Conservation (phyloP, 2,329 filamentous ascomycete genomes). For the Aspergillus uvarum region DNA sequence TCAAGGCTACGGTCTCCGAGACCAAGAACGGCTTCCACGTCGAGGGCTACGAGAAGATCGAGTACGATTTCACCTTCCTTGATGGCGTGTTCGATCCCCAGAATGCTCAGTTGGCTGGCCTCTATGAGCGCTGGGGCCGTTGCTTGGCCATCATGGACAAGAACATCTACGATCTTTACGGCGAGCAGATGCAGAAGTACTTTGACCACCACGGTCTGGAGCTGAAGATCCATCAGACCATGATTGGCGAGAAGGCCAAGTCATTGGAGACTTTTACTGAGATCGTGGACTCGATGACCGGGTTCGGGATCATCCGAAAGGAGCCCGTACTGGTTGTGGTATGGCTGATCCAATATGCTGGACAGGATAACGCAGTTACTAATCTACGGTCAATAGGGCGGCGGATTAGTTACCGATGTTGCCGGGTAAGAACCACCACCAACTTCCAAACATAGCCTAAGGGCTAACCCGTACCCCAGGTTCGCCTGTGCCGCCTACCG, state of each 20-base stretch:
- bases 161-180: conserved; percentile 3
- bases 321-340: conserved; percentile 5
- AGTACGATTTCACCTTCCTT: conserved; percentile 1
- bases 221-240: conserved; percentile 2
- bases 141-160: conserved; percentile 9
- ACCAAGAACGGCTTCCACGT: conserved; percentile 3
- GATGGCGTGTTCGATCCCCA: not conserved
- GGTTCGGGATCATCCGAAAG: conserved; percentile 1
- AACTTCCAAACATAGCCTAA: not conserved
- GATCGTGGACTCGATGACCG: not conserved
- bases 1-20: conserved; percentile 1
- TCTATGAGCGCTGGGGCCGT: conserved; percentile 2
- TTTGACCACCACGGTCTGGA: not conserved
- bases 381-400: not conserved
- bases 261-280: not conserved
- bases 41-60: not conserved
- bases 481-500: not conserved
- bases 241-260: conserved; percentile 6
- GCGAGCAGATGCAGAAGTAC: conserved; percentile 4
- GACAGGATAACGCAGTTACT: not conserved
- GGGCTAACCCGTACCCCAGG: not conserved
- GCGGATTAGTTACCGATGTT: not conserved
- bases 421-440: not conserved
- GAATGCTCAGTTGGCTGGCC: not conserved
- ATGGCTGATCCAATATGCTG: not conserved